Evolutionary conservation across 441 rosid genomes (phyloP).

Genomic region (Syzygium syzygioides): DNA sequence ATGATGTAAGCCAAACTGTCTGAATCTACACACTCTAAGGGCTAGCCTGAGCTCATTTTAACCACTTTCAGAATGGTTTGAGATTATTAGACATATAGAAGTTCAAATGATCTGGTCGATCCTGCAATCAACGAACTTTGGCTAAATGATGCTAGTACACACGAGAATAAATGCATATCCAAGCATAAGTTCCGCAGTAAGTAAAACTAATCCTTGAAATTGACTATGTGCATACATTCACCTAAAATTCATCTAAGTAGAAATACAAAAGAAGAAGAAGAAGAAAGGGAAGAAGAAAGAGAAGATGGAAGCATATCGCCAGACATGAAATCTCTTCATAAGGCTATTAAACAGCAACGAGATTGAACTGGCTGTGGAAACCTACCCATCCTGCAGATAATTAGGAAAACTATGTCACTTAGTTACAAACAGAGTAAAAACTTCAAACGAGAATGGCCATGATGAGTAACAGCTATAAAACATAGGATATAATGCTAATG

Average conservation of each 20-base stretch:
- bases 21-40: neutral
- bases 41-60: neutral
- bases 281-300: neutral
- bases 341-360: neutral
- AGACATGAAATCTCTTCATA: neutral
- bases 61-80: neutral
- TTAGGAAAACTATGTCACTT: conserved; percentile 2
- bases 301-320: conserved; percentile 6
- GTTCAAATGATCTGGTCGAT: neutral
- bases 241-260: neutral
- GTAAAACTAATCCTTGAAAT: neutral
- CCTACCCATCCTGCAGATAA: conserved; percentile 84
- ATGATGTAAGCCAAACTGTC: neutral
- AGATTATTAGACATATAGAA: neutral
- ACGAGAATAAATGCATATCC: neutral
- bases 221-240: neutral
- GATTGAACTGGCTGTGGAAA: conserved; percentile 7
- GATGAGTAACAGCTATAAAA: neutral
- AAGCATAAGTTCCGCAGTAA: neutral
- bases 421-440: neutral
- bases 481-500: neutral
- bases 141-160: neutral
- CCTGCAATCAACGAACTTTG: neutral
- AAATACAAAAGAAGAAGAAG: neutral
- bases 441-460: neutral